Evolutionary conservation across 768 basidiomycete genomes (phyloP).

Genomic region (Coprinopsis cinerea): DNA sequence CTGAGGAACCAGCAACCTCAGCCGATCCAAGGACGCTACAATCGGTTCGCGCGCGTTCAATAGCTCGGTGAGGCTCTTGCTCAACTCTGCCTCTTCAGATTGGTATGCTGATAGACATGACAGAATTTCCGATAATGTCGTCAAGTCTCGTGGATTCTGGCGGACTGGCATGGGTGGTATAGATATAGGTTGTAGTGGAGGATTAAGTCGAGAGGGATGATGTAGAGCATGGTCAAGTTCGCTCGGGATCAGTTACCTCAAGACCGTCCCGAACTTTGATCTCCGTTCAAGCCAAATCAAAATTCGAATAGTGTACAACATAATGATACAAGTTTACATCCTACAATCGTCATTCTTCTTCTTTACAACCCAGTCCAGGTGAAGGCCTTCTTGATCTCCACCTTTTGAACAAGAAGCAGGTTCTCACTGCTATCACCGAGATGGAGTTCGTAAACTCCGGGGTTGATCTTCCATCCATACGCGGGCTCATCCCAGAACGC

Average conservation of each 20-base stretch:
- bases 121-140: constrained; percentile 61
- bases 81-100: constrained; percentile 72
- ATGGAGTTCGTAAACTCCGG: constrained; percentile 44
- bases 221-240: not conserved
- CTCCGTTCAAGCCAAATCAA: not conserved
- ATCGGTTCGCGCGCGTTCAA: constrained; percentile 68
- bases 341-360: not conserved
- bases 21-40: constrained; percentile 49
- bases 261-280: not conserved
- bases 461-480: constrained; percentile 42
- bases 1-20: constrained; percentile 54
- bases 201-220: not conserved
- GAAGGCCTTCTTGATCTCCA: constrained; percentile 20
- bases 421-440: constrained; percentile 36
- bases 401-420: constrained; percentile 19
- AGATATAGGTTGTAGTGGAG: too few species aligned
- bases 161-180: constrained; percentile 5
- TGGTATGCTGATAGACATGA: constrained; percentile 71
- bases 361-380: constrained; percentile 27
- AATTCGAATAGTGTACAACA: too few species aligned
- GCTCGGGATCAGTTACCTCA: not conserved
- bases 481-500: constrained; percentile 52
- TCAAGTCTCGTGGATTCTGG: constrained; percentile 42
- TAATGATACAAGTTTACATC: not conserved
- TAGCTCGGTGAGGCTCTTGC: constrained; percentile 63